A percentile compares a stretch with the other conserved stretches of the same genome.
These are phyloP conservation scores for Moricandia arvensis DNA, from an alignment of 345 rosid species.

Conservation along the genomic window DNA sequence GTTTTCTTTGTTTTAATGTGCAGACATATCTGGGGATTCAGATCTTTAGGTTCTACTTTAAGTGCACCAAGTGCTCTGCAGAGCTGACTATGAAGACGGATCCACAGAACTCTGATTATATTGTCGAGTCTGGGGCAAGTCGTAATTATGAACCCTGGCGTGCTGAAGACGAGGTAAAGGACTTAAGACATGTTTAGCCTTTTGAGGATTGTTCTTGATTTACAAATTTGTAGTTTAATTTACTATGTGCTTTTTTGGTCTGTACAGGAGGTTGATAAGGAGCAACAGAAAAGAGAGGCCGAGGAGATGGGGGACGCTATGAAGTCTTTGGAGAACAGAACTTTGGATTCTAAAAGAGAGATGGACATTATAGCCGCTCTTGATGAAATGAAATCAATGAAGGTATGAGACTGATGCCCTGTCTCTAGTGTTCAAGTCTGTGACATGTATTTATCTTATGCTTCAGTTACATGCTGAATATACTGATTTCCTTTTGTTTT, in stretches of 20 bases:
- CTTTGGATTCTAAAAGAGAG: constrained; percentile 86
- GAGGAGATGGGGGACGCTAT: constrained; percentile 96
- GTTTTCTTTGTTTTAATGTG: constrained; percentile 4
- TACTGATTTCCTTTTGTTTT: constrained; percentile 1
- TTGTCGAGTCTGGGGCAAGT: constrained; percentile 79
- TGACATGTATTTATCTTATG: background rate
- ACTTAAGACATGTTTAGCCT: background rate
- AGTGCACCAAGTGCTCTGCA: constrained; percentile 90
- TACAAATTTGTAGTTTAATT: constrained; percentile 6
- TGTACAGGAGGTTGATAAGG: constrained; percentile 51
- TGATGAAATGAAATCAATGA: constrained; percentile 89
- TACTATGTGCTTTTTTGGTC: background rate
- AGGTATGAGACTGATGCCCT: constrained; percentile 35
- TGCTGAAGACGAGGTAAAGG: constrained; percentile 70
- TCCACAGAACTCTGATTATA: constrained; percentile 92
- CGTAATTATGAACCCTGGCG: constrained; percentile 99
- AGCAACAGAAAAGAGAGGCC: constrained; percentile 57
- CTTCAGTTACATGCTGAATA: background rate
- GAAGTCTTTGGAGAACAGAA: constrained; percentile 88
- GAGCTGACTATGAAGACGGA: constrained; percentile 86
- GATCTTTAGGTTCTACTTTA: constrained; percentile 87
- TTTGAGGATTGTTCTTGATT: background rate
- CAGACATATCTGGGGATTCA: constrained; percentile 92
- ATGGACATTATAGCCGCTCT: constrained; percentile 94
- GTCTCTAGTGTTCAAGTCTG: background rate